Conservation (phyloP, 2,329 filamentous ascomycete species). For the Nigrospora sphaerica region DNA sequence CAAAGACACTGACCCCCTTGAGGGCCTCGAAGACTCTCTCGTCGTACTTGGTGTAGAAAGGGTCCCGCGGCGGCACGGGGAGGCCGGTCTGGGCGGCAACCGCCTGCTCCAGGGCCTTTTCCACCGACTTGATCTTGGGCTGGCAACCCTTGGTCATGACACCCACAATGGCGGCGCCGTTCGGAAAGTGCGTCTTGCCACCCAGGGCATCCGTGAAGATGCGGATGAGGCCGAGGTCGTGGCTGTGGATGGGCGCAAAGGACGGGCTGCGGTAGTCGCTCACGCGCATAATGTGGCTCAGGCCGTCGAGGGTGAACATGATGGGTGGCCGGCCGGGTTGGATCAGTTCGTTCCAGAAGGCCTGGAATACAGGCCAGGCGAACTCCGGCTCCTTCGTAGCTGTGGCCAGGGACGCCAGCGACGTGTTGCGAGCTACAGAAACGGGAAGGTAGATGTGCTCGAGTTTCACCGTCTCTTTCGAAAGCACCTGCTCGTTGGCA, state of each 20-base stretch:
- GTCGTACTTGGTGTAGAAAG: conserved; percentile 51
- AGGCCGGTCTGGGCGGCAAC: conserved; percentile 30
- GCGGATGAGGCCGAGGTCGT: conserved; percentile 71
- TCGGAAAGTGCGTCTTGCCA: conserved; percentile 48
- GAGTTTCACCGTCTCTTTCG: conserved; percentile 36
- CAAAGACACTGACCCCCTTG: conserved; percentile 41
- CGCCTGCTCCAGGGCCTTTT: conserved; percentile 57
- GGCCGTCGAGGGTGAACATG: conserved; percentile 70
- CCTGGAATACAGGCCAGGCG: conserved; percentile 74
- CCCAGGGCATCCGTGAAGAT: conserved; percentile 69
- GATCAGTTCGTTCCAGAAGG: conserved; percentile 74
- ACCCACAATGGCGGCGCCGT: conserved; percentile 74
- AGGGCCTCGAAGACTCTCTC: conserved; percentile 46
- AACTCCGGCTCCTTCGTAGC: conserved; percentile 68
- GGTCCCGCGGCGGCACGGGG: conserved; percentile 35
- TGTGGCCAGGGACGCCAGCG: conserved; percentile 61
- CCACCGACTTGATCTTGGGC: conserved; percentile 56
- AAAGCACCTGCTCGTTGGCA: conserved; percentile 64
- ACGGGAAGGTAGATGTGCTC: conserved; percentile 53
- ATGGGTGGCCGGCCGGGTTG: conserved; percentile 42
- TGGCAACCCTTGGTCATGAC: conserved; percentile 68
- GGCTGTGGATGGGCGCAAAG: conserved; percentile 72
- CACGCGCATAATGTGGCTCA: conserved; percentile 73
- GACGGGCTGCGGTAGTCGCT: conserved; percentile 69
- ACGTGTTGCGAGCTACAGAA: conserved; percentile 48